Evolutionary conservation across 352 stramenopile species (phyloP).

Genomic region (Globisporangium emineosum): DNA sequence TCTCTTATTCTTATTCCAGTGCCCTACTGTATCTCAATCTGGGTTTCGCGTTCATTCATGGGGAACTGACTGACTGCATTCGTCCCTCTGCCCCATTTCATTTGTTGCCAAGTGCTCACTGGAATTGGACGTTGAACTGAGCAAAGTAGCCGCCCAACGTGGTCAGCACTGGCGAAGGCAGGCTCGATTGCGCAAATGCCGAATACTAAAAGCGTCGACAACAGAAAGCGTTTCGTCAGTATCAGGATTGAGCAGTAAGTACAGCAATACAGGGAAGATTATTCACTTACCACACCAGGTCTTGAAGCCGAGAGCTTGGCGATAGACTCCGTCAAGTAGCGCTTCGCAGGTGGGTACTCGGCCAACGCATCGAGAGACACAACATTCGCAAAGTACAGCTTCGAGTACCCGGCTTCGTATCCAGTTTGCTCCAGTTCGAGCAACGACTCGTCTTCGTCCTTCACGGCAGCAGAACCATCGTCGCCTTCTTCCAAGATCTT

Average conservation of each 20-base stretch:
- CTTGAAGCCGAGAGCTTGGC: slow-evolving; percentile 61
- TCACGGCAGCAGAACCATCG: slow-evolving; percentile 44
- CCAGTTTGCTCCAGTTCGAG: slow-evolving; percentile 78
- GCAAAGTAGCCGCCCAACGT: slow-evolving; percentile 58
- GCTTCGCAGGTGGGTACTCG: slow-evolving; percentile 59
- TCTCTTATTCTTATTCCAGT: not conserved
- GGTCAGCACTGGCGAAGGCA: slow-evolving; percentile 27
- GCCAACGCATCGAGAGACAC: slow-evolving; percentile 84
- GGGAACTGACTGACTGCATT: not conserved
- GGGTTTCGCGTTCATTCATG: not conserved
- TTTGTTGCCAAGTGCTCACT: slow-evolving; percentile 26
- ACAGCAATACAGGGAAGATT: not conserved
- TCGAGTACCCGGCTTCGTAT: slow-evolving; percentile 94
- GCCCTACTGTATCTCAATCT: not conserved
- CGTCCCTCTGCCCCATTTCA: not conserved
- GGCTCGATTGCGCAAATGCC: slow-evolving; percentile 39
- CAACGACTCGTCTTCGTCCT: slow-evolving; percentile 81
- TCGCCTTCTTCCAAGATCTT: slow-evolving; percentile 67
- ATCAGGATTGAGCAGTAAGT: slow-evolving; percentile 14
- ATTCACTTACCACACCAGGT: slow-evolving; percentile 57
- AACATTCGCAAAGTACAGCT: slow-evolving; percentile 90
- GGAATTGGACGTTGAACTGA: slow-evolving; percentile 65
- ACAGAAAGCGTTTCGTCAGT: slow-evolving; percentile 1
- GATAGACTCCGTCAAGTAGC: slow-evolving; percentile 66
- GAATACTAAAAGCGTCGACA: slow-evolving; percentile 40